Evolutionary conservation across 2,329 filamentous ascomycete species (phyloP), one percentile per base, ranked within the genome.

Genomic region (Colletotrichum truncatum): DNA sequence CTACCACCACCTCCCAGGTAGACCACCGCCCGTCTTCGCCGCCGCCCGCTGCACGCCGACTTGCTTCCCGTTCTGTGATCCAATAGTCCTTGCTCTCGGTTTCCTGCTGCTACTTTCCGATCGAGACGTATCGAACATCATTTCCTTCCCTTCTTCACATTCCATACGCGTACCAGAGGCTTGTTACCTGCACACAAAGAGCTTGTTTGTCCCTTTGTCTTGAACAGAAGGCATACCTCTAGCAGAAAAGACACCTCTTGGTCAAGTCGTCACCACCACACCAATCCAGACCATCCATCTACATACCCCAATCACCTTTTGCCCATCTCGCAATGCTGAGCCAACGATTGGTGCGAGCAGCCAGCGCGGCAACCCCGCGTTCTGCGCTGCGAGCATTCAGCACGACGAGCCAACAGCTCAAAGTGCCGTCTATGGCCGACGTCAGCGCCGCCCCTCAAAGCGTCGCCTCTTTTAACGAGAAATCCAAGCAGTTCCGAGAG

Each of bases 401-500:
- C 75, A 85, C 86, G 62, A 87, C 88, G 64, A 77, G 83, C 63
- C 69, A 73, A 68, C 73, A 76, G 63, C 70, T 68, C 68, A 84
- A 83, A 64, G 82, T 89, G 18, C 96, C 96, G n/a, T 89, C 91
- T 36, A 87, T 99, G 70, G 91, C 92, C 76, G 94, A 99, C 80
- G 89, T 99, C 73, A 83, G 91, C 85, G 78, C 80, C 16, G 76
- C 78, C 46, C 87, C 90, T 51, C 84, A 92, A 68, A 88, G 88
- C 67, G 90, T 92, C 69, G 84, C 89, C 56, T 84, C 86, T 61
- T 99, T 98, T 85, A 93, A 92, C 76, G 82, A 85, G 73, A 93
- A 91, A 79, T 94, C 97, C 82, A 91, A 91, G 79, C 86, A 90
- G 74, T 98, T 98, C 82, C 92, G 96, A 76, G 90, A 94, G 79